Evolutionary conservation across 768 basidiomycete species (phyloP), one percentile per base, ranked within the genome.

Genomic region (Amanita pseudoporphyria): DNA sequence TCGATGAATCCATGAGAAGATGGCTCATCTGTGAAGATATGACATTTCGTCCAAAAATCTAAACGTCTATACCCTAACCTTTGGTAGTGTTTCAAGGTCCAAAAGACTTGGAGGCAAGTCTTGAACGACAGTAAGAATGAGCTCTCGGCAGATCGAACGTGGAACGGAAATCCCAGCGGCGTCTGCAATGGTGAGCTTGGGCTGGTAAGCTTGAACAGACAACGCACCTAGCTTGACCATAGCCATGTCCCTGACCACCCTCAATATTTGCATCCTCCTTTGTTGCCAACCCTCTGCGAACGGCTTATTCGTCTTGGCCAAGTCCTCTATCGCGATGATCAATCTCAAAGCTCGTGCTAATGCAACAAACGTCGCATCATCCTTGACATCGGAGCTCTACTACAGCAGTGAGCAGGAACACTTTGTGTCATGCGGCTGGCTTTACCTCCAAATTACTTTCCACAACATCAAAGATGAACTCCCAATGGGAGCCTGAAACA

Each of bases 401-500:
- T 12, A 22, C 10, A 40, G 22, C 16, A 9, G 28, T 30, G 12
- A 24, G 31, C 18, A 30, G 19, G 26, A 7, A n/a, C 32, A 6
- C 31, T 9, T 7, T 33, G 24, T 43, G 22, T 26, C 18, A 19
- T 9, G 12, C 36, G 24, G 5, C 13, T 21, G 13, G 58, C 74
- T n/a, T 38, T 49, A 91, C 91, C 77, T 97, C 94, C 2, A 98
- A 70, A 57, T 87, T 89, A 52, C 73, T 86, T 63, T 95, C 93
- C 10, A 95, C 60, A 13, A 97, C 64, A 60, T 97, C 93, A 62
- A 89, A 94, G 4, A 93, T 79, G 30, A 93, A 77, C 43, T 90
- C 87, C 96, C 96, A 99, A 64, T 98, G 96, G 0, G 76, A 69
- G 0, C 95, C 96, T 12, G 80, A 71, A 1, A 95, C 73, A 59